Percentiles rank a stretch among this genome's conserved stretches.
Evolutionary conservation across 2,329 filamentous ascomycete species (phyloP).

Genomic region (Ceratocystis lukuohia): DNA sequence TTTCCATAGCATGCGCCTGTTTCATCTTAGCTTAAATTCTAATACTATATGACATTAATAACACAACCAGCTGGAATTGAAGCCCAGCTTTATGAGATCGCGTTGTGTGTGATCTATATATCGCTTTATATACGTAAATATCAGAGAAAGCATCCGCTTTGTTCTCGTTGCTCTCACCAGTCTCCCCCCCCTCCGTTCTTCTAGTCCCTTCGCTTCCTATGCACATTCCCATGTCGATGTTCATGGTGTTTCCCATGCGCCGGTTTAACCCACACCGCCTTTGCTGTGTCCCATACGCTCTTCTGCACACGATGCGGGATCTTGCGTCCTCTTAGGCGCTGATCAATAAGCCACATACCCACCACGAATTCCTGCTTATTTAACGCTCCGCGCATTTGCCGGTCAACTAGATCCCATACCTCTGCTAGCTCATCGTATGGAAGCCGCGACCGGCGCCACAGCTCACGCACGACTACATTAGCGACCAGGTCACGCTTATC

Average conservation of each 20-base stretch:
- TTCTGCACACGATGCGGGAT: conserved; percentile 56
- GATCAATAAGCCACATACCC: conserved; percentile 70
- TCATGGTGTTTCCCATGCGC: not conserved
- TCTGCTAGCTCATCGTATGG: conserved; percentile 55
- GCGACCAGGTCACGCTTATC: conserved; percentile 41
- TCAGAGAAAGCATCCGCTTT: not conserved
- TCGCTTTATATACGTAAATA: not conserved
- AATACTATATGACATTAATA: not conserved
- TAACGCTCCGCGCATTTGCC: conserved; percentile 40
- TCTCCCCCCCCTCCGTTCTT: not conserved
- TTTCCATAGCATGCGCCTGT: not conserved
- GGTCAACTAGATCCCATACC: conserved; percentile 64
- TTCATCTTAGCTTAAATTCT: not conserved
- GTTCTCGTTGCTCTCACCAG: not conserved
- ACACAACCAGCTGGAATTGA: not conserved
- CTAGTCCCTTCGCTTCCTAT: not conserved
- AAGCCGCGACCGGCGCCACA: conserved; percentile 61
- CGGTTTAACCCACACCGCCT: conserved; percentile 30
- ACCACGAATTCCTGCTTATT: conserved; percentile 64
- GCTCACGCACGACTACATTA: conserved; percentile 56
- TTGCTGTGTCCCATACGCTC: conserved; percentile 63
- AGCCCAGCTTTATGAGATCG: too few species aligned
- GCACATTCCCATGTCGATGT: not conserved
- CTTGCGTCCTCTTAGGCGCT: conserved; percentile 66
- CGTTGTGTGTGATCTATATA: conserved; percentile 6